A percentile compares a stretch with the other conserved stretches of the same genome.
Conservation (phyloP, 192 early-diverging fungal genomes). For the Backusella parvicylindrica region DNA sequence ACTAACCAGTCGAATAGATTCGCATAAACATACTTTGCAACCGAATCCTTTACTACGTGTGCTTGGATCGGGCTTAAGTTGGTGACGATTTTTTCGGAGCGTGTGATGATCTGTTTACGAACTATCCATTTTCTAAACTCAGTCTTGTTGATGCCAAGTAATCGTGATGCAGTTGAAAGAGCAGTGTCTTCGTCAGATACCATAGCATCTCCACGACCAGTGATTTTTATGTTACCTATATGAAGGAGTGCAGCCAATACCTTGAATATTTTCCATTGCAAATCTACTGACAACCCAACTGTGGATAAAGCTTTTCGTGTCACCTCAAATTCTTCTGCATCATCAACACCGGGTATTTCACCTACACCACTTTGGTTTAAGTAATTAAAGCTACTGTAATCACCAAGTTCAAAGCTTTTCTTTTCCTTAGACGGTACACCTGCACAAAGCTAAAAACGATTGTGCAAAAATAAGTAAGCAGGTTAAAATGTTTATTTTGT, state of each 20-base stretch:
- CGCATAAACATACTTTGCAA: constrained; percentile 96
- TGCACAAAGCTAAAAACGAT: constrained; percentile 64
- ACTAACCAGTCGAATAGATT: constrained; percentile 97
- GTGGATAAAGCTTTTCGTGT: constrained; percentile 85
- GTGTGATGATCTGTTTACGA: constrained; percentile 90
- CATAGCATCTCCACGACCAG: constrained; percentile 62
- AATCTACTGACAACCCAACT: constrained; percentile 77
- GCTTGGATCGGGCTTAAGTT: constrained; percentile 74
- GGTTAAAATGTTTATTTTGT: background rate
- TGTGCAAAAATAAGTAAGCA: background rate
- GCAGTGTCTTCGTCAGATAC: constrained; percentile 78
- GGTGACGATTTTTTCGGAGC: constrained; percentile 91
- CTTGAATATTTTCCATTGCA: constrained; percentile 87
- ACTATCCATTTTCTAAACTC: constrained; percentile 96
- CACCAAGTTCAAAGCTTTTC: constrained; percentile 71
- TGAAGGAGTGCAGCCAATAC: constrained; percentile 93
- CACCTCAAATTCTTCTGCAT: constrained; percentile 86
- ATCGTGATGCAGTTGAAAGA: constrained; percentile 55
- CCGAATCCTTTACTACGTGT: constrained; percentile 82
- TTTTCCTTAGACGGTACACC: constrained; percentile 79
- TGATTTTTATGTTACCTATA: constrained; percentile 93
- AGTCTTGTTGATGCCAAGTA: constrained; percentile 73
- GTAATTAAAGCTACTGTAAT: constrained; percentile 78
- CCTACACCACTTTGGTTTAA: constrained; percentile 82
- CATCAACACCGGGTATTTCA: constrained; percentile 82